A percentile compares a stretch with the other conserved stretches of the same genome.
Conservation (phyloP, 192 early-diverging fungal genomes). For the Backusella australiensis region DNA sequence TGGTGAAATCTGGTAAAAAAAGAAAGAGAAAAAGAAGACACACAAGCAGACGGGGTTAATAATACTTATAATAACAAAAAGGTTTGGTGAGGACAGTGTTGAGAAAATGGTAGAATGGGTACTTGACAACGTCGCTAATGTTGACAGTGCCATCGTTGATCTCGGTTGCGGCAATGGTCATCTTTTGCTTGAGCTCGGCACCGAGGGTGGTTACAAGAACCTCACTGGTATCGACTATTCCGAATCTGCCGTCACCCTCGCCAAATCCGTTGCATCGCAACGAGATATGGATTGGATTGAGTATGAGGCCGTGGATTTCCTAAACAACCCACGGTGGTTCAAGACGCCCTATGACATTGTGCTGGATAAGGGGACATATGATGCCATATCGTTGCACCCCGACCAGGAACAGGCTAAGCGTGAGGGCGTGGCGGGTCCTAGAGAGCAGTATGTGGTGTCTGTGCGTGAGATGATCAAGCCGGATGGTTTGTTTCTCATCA, state of each 20-base stretch:
- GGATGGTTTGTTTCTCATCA: constrained; percentile 79
- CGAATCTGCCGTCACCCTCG: constrained; percentile 68
- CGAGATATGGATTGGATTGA: constrained; percentile 43
- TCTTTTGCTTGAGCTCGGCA: constrained; percentile 72
- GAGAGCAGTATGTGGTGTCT: constrained; percentile 47
- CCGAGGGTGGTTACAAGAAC: constrained; percentile 60
- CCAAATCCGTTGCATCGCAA: constrained; percentile 57
- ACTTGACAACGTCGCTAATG: constrained; percentile 32
- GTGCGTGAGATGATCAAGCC: constrained; percentile 63
- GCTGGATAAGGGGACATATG: constrained; percentile 93
- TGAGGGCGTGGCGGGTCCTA: constrained; percentile 42
- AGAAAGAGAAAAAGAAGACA: background rate
- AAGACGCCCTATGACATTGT: constrained; percentile 50
- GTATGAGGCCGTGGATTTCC: constrained; percentile 59
- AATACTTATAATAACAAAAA: constrained; percentile 3
- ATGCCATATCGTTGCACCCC: constrained; percentile 81
- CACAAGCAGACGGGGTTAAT: background rate
- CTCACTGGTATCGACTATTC: constrained; percentile 89
- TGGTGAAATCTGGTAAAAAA: constrained; percentile 81
- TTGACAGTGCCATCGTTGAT: constrained; percentile 60
- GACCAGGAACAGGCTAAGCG: constrained; percentile 39
- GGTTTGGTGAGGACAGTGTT: constrained; percentile 84
- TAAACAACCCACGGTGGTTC: constrained; percentile 45
- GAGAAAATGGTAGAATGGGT: constrained; percentile 91
- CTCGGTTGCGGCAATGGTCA: constrained; percentile 95